These are phyloP conservation scores for Trichoderma afroharzianum DNA, from an alignment of 2,329 filamentous ascomycete genomes.

Conservation along the genomic window DNA sequence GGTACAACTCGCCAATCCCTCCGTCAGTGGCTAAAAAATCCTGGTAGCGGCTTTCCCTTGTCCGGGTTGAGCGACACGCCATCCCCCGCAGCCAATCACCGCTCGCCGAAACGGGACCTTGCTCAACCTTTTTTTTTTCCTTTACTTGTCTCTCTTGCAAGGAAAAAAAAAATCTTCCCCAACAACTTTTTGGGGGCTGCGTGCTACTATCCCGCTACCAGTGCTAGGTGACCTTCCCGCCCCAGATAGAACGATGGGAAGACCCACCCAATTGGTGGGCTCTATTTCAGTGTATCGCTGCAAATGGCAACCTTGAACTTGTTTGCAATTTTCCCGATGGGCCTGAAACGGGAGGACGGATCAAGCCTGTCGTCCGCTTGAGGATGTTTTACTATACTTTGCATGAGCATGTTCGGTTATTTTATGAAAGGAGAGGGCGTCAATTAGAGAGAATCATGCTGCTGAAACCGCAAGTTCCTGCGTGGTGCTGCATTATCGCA, in stretches of 20 bases:
- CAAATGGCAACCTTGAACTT: background rate
- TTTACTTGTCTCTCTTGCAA: slow-evolving; percentile 16
- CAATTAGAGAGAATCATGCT: background rate
- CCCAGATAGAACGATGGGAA: background rate
- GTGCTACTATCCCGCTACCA: background rate
- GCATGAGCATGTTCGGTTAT: background rate
- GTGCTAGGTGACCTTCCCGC: background rate
- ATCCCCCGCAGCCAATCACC: background rate
- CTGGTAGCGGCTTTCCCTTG: background rate
- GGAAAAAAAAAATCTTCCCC: slow-evolving; percentile 22
- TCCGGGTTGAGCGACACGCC: background rate
- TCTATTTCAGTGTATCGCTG: background rate
- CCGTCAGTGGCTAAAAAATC: background rate
- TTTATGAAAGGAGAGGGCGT: background rate
- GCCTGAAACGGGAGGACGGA: background rate
- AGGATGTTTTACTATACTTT: background rate
- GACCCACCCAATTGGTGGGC: background rate
- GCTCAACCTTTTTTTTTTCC: slow-evolving; percentile 25
- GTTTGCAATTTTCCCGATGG: background rate
- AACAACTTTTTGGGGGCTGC: slow-evolving; percentile 29
- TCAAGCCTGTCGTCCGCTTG: background rate
- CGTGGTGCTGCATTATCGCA: background rate
- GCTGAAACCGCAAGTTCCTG: background rate
- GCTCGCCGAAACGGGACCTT: slow-evolving; percentile 17
- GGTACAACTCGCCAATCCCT: background rate